Evolutionary conservation across 192 early-diverging fungal species (phyloP).

Genomic region (Rhizoclosmatium globosum): DNA sequence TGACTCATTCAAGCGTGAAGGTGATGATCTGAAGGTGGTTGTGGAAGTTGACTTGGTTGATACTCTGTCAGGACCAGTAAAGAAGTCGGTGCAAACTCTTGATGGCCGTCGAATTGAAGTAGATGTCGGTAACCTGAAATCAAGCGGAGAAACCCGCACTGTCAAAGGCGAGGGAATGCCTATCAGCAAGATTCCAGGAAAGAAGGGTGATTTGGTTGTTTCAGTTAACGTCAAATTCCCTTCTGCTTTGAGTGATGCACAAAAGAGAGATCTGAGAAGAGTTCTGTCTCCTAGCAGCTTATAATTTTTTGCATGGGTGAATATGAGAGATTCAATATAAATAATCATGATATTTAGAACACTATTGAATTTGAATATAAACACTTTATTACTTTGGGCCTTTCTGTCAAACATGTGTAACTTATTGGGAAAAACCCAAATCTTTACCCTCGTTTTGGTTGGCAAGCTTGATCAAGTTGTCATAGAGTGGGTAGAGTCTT

Average conservation of each 20-base stretch:
- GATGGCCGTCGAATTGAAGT: conserved; percentile 78
- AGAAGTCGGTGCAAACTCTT: conserved; percentile 74
- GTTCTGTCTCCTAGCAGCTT: not conserved
- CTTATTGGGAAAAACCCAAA: conserved; percentile 30
- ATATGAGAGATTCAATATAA: no score
- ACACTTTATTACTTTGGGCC: no score
- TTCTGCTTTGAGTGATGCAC: conserved; percentile 63
- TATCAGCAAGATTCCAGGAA: conserved; percentile 80
- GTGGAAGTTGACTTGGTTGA: conserved; percentile 79
- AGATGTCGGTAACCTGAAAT: conserved; percentile 70
- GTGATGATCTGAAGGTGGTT: conserved; percentile 74
- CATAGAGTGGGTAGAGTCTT: conserved; percentile 43
- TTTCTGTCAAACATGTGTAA: no score
- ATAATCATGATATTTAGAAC: not conserved
- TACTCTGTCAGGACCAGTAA: conserved; percentile 76
- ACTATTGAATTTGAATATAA: conserved; percentile 29
- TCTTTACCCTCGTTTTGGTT: conserved; percentile 29
- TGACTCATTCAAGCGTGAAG: conserved; percentile 83
- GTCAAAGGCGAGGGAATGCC: conserved; percentile 93
- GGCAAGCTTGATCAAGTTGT: conserved; percentile 49
- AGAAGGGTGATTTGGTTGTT: conserved; percentile 87
- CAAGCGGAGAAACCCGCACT: conserved; percentile 74
- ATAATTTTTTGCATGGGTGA: conserved; percentile 61
- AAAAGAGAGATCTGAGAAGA: conserved; percentile 64
- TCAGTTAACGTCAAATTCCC: conserved; percentile 85